Conservation (phyloP, 192 early-diverging fungal genomes). For the Coemansia sp. region DNA sequence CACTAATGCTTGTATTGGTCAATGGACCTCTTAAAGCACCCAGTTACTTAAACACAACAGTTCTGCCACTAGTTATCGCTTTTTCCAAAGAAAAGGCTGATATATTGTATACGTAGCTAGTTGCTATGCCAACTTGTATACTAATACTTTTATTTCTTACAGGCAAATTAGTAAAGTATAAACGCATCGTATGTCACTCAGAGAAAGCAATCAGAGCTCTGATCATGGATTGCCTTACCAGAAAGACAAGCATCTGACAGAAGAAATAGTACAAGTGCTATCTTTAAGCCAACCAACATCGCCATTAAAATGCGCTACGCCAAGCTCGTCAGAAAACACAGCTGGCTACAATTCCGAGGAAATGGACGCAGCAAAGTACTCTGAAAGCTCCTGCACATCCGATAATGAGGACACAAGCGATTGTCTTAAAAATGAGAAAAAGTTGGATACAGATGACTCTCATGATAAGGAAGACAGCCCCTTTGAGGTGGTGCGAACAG, state of each 20-base stretch:
- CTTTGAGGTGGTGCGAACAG: constrained; percentile 68
- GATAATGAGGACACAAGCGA: constrained; percentile 14
- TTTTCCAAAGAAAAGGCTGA: too few relatives aligned
- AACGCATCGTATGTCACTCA: background rate
- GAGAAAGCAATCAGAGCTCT: too few relatives aligned
- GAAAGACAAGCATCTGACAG: background rate
- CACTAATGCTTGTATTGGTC: too few relatives aligned
- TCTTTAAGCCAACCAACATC: background rate
- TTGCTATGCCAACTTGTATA: background rate
- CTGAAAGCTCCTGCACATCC: constrained; percentile 25
- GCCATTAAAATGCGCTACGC: background rate
- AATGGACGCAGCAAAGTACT: constrained; percentile 7
- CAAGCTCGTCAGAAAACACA: constrained; percentile 10
- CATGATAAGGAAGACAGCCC: constrained; percentile 48
- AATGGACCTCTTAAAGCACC: too few relatives aligned
- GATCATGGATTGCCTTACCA: too few relatives aligned
- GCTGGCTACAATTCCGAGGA: constrained; percentile 4
- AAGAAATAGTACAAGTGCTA: background rate
- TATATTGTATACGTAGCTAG: too few relatives aligned
- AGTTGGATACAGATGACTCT: background rate
- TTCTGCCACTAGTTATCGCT: too few relatives aligned
- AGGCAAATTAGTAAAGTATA: background rate
- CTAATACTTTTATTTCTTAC: background rate
- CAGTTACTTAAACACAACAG: too few relatives aligned
- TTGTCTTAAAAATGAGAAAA: constrained; percentile 11